Evolutionary conservation across 139 green algal species (phyloP).

Genomic region (Coelastrella sp.): DNA sequence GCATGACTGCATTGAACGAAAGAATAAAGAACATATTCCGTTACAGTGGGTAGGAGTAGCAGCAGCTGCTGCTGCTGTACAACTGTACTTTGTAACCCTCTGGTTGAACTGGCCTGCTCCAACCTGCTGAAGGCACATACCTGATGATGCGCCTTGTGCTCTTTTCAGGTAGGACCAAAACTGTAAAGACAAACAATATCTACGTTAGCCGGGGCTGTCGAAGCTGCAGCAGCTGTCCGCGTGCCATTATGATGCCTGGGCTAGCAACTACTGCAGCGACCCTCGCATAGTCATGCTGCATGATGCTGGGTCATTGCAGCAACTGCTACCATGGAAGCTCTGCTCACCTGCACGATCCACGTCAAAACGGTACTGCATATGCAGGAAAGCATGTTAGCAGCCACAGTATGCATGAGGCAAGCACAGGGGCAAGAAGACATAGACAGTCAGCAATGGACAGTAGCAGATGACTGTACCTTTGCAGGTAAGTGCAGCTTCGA

Average conservation of each 20-base stretch:
- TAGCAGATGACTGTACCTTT: neutral
- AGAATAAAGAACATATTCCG: no score
- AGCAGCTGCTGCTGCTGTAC: neutral
- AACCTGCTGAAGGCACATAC: no score
- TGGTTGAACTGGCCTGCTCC: no score
- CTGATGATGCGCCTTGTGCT: slow-evolving; percentile 32
- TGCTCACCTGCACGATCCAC: neutral
- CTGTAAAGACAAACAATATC: no score
- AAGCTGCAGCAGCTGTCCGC: no score
- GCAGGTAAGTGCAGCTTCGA: neutral
- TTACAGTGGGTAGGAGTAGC: neutral
- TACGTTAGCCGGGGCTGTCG: no score
- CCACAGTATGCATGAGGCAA: neutral
- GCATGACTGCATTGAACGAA: slow-evolving; percentile 12
- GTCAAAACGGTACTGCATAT: neutral
- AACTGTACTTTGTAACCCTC: slow-evolving; percentile 1
- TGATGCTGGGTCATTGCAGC: no score
- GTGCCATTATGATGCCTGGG: no score
- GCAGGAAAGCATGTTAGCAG: neutral
- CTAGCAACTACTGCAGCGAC: no score
- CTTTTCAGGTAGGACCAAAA: neutral
- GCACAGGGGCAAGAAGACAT: neutral
- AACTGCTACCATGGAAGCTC: no score
- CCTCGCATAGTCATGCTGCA: no score
- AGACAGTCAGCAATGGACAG: neutral